Percentiles rank a stretch among this genome's conserved stretches.
These are phyloP conservation scores for Apophysomyces sp. DNA, from an alignment of 371 early-diverging fungal species.

Conservation along the genomic window DNA sequence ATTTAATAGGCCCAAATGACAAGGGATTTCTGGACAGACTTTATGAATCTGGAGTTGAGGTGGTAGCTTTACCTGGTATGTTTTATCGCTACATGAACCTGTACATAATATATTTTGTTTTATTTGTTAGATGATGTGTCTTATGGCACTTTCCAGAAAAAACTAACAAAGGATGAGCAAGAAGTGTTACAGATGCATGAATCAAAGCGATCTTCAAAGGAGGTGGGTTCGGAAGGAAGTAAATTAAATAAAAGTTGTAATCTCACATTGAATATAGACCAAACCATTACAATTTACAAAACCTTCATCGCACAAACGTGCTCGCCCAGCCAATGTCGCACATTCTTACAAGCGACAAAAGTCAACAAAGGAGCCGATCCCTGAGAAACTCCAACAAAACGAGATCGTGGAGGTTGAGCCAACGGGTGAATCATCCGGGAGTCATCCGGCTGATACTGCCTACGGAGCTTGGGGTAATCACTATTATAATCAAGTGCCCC, in stretches of 20 bases:
- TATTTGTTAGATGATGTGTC: conserved; percentile 23
- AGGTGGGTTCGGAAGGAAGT: background rate
- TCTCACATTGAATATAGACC: background rate
- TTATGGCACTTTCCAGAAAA: conserved; percentile 31
- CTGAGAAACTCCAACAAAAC: background rate
- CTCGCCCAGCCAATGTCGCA: background rate
- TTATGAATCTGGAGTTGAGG: conserved; percentile 13
- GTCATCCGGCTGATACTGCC: background rate
- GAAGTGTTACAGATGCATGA: conserved; percentile 16
- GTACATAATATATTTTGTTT: background rate
- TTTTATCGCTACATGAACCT: background rate
- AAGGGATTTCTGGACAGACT: conserved; percentile 20
- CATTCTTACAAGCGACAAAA: background rate
- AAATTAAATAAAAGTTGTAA: background rate
- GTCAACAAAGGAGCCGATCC: background rate
- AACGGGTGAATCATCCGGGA: background rate
- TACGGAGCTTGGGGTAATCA: background rate
- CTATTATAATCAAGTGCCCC: background rate
- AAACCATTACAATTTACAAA: conserved; percentile 8
- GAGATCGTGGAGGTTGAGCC: background rate
- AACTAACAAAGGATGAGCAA: conserved; percentile 30
- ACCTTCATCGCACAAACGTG: background rate
- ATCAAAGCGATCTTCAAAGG: background rate
- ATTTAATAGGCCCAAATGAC: conserved; percentile 35
- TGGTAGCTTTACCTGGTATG: conserved; percentile 39